Conservation (phyloP, 106 monocot genomes). For the Gastrodia elata region DNA sequence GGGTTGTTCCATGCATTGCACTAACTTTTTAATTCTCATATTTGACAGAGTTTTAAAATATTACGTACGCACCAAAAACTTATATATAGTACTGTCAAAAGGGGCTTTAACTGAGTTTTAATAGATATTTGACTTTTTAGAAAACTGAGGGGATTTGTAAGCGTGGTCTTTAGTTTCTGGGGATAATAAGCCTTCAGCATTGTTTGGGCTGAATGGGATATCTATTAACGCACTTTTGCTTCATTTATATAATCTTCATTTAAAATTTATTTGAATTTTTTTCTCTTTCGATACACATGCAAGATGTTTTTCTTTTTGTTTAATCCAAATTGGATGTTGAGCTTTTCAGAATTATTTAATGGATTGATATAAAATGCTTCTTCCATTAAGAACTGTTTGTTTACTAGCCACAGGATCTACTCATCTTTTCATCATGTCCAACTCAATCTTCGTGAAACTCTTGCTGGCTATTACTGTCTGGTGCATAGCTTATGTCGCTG, state of each 20-base stretch:
- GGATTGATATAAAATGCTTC: not conserved
- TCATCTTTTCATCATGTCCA: constrained; percentile 1
- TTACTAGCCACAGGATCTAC: not conserved
- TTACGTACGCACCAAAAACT: too few species aligned
- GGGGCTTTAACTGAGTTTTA: too few species aligned
- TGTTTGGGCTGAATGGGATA: too few species aligned
- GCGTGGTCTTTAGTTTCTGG: not conserved
- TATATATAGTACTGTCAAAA: too few species aligned
- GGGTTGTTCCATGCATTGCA: too few species aligned
- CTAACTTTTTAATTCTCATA: too few species aligned
- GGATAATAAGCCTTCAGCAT: not conserved
- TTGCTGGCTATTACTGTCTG: constrained; percentile 14
- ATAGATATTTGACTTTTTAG: too few species aligned
- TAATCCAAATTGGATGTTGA: not conserved
- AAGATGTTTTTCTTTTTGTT: not conserved
- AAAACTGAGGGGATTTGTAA: too few species aligned
- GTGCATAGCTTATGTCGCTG: constrained; percentile 22
- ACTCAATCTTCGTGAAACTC: constrained; percentile 10
- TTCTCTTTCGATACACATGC: not conserved
- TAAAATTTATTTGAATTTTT: not conserved
- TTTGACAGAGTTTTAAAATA: too few species aligned
- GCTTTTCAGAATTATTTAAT: not conserved
- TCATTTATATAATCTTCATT: not conserved
- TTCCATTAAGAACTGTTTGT: not conserved
- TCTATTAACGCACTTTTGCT: not conserved